Percentiles rank a stretch among this genome's conserved stretches.
Conservation (phyloP, 2,329 filamentous ascomycete species). For the Drechslerella dactyloides region DNA sequence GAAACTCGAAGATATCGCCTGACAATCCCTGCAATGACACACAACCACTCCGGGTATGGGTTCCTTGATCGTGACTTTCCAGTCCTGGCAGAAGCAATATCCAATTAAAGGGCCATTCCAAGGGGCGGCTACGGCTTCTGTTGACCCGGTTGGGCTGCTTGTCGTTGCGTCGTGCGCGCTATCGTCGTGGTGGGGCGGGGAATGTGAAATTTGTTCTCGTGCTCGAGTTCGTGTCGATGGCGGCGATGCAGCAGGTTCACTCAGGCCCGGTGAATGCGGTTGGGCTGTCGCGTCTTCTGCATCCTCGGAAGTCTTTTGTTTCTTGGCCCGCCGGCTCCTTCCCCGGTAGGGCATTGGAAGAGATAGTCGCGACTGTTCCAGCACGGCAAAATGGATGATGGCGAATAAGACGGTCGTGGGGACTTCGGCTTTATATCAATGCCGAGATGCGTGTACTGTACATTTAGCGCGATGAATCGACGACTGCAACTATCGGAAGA, state of each 20-base stretch:
- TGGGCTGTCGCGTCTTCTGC: conserved; percentile 25
- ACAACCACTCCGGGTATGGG: conserved; percentile 48
- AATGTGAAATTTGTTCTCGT: conserved; percentile 15
- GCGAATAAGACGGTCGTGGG: conserved; percentile 22
- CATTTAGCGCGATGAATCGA: conserved; percentile 17
- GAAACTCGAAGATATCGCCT: conserved; percentile 52
- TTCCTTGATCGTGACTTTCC: conserved; percentile 50
- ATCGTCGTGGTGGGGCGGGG: conserved; percentile 12
- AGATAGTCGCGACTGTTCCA: conserved; percentile 41
- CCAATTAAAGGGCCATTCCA: conserved; percentile 44
- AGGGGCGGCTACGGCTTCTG: conserved; percentile 18
- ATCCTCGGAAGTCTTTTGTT: conserved; percentile 45
- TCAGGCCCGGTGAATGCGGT: conserved; percentile 5
- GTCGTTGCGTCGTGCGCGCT: conserved; percentile 38
- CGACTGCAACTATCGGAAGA: conserved; percentile 26
- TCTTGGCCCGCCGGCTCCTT: conserved; percentile 29
- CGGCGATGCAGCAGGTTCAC: conserved; percentile 22
- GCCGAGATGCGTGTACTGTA: conserved; percentile 9
- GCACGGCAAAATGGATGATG: conserved; percentile 24
- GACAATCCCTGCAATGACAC: conserved; percentile 51
- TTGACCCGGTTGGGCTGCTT: conserved; percentile 28
- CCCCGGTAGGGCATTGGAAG: conserved; percentile 47
- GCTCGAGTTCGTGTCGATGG: conserved; percentile 9
- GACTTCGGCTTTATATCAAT: conserved; percentile 15
- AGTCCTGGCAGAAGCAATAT: conserved; percentile 49